Evolutionary conservation across 768 basidiomycete genomes (phyloP), one percentile per base, ranked within the genome.

Genomic region (Tulasnella sp.): DNA sequence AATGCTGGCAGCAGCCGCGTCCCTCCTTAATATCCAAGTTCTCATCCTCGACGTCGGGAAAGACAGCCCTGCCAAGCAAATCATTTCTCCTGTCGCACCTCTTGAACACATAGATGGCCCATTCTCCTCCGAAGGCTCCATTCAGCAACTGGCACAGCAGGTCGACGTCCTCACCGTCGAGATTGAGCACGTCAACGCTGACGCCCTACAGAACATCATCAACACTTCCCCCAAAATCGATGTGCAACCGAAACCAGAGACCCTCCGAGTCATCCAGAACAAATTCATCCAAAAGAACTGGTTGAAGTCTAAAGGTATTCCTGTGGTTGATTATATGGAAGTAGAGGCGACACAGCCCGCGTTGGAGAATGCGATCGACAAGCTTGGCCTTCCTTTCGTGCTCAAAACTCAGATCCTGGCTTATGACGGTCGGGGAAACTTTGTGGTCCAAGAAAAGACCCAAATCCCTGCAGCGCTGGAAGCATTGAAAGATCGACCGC

Each of bases 351-450:
- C 58, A 15, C 81, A 84, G 3, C 72, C 79, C 0, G 24, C 59
- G 1, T 73, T 89, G 13, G 70, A 72, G 30, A 73, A 73, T 15
- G 86, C 80, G 2, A 77, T 78, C 0, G 64, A 75, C 10, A 70
- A 69, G 27, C 75, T 97, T 4, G 92, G 95, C 1, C 74, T 92
- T 9, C 94, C 95, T 0, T 73, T 96, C 50, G 96, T 99, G 94
- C 79, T 99, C 62, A 98, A 99, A 74, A 89, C 86, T 61, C 79
- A 90, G n/a, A 95, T 89, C 0, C 74, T 94, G 58, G 96, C 94
- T 0, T 99, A 99, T 69, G 95, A 98, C 68, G 96, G 96, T 2
- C 77, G 91, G 60, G 96, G 96, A 4, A 99, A 99, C 70, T 92
- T 80, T 66, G 84, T 85, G 34, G 68, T 98, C 27, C 77, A 77